Evolutionary conservation across 768 basidiomycete species (phyloP).

Genomic region (Tremella yokohamensis): DNA sequence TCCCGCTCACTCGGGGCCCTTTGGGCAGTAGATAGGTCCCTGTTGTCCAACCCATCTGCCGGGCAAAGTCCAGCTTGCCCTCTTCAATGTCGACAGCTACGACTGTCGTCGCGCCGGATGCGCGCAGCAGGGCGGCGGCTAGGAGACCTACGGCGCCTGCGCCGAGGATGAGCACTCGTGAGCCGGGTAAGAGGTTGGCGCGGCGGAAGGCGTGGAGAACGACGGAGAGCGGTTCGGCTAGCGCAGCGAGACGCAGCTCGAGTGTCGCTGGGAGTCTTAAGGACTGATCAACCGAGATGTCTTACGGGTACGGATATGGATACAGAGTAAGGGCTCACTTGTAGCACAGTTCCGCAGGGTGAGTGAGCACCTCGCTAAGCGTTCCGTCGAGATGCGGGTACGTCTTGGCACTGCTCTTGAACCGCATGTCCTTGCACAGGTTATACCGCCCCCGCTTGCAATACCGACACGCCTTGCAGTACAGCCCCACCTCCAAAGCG

Average conservation of each 20-base stretch:
- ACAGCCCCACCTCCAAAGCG: conserved; percentile 88
- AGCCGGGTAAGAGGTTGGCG: conserved; percentile 55
- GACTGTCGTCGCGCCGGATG: conserved; percentile 64
- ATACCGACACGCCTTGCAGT: conserved; percentile 61
- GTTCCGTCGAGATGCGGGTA: conserved; percentile 93
- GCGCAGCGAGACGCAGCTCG: conserved; percentile 74
- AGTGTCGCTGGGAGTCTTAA: conserved; percentile 63
- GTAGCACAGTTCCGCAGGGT: conserved; percentile 78
- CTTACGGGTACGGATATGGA: too few relatives aligned
- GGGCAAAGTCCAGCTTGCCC: conserved; percentile 73
- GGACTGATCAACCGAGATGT: conserved; percentile 8
- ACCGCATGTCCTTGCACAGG: conserved; percentile 83
- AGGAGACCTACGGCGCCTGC: conserved; percentile 91
- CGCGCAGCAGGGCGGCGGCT: conserved; percentile 72
- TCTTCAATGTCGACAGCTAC: conserved; percentile 83
- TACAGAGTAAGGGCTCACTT: conserved; percentile 78
- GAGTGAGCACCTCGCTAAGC: conserved; percentile 79
- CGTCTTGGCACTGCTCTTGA: conserved; percentile 82
- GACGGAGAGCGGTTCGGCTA: conserved; percentile 93
- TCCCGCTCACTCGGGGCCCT: conserved; percentile 45
- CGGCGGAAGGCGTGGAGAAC: conserved; percentile 64
- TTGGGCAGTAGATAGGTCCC: conserved; percentile 65
- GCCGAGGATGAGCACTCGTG: conserved; percentile 81
- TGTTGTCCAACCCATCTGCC: conserved; percentile 69
- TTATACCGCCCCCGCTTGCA: conserved; percentile 73